Evolutionary conservation across 2,329 filamentous ascomycete species (phyloP), one percentile per base, ranked within the genome.

Genomic region (Botrytis byssoidea): DNA sequence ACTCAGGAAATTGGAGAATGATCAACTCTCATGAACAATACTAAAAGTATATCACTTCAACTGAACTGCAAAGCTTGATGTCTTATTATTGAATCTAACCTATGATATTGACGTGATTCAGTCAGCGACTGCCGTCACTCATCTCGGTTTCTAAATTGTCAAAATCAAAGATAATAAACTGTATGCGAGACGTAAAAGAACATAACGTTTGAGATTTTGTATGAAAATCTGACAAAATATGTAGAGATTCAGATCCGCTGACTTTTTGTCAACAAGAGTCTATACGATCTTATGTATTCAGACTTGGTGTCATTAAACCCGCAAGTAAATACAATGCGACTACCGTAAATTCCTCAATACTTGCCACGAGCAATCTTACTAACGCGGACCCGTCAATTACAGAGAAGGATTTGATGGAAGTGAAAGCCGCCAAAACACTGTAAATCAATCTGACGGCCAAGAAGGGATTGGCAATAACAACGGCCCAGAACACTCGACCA

Each of bases 361-460:
- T 74, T 51, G 77, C 77, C 80, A 82, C 81, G 60, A 79, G 78
- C 9, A 82, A 63, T 60, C 78, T 75, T 10, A 81, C 76, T 14
- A 79, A 77, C 10, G 77, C 73, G 64, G 79, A 80, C 4, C 78
- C 79, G 1, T 72, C 70, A 7, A 74, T 51, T 12, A 79, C 66
- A 4, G 75, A 78, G 74, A 82, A 82, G 0, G 75, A 74, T 4
- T 63, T 44, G 29, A 68, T 74, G n/a, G 74, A 57, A 10, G 67
- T 44, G 67, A 82, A 83, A 29, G 77, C 72, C 7, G 78, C 75
- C 4, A 83, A 65, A 10, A 81, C 61, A 61, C 78, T 79, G 74
- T 79, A 82, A n/a, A 81, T 65, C 1, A 82, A 69, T 25, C 81
- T 78, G 25, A 82, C 75, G 42, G 78, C 77, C 4, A 83, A 69